Evolutionary conservation across 2,329 filamentous ascomycete genomes (phyloP), one percentile per base, ranked within the genome.

Genomic region (Penicillium sp.): DNA sequence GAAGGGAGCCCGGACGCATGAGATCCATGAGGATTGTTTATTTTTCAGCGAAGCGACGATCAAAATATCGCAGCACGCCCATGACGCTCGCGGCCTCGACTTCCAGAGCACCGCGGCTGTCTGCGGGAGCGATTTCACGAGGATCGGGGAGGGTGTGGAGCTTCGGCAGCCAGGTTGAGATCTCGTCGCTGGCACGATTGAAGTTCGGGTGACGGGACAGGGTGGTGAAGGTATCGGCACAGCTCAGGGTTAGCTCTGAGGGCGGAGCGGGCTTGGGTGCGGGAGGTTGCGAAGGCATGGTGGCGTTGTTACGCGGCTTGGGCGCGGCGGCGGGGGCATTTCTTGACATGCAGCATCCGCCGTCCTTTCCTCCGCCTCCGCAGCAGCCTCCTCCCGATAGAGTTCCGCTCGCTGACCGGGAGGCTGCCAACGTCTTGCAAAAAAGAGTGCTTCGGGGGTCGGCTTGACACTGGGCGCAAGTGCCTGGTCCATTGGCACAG

Each of bases 21-120:
- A 40, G n/a, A 33, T 53, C 51, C 51, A 53, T 11, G 36, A 53
- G 33, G 15, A 21, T 23, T 41, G 48, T 50, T 65, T 67, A 74
- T 68, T 75, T 75, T 50, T 75, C 73, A 38, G 75, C 74, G 55
- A 92, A 92, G 53, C 89, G 79, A 49, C 90, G 81, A 67, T 92
- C 89, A 75, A 92, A 92, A 61, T 89, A 87, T 72, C 89, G 90
- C 58, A 92, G 75, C n/a, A 92, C 89, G 41, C 87, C 88, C 89
- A 92, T 92, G 53, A 92, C 91, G 72, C 89, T 92, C 0, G 89
- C 89, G 7, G 89, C 88, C 74, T 92, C 89, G 16, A 92, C 88
- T 71, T 92, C 89, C 66, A 92, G 86, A 1, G 89, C 86, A 41
- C 82, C 81, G 50, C 75, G 64, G 16, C 66, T 60, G 13, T 72